Conservation (phyloP, 495 filamentous ascomycete species). For the Penicillium samsonianum region DNA sequence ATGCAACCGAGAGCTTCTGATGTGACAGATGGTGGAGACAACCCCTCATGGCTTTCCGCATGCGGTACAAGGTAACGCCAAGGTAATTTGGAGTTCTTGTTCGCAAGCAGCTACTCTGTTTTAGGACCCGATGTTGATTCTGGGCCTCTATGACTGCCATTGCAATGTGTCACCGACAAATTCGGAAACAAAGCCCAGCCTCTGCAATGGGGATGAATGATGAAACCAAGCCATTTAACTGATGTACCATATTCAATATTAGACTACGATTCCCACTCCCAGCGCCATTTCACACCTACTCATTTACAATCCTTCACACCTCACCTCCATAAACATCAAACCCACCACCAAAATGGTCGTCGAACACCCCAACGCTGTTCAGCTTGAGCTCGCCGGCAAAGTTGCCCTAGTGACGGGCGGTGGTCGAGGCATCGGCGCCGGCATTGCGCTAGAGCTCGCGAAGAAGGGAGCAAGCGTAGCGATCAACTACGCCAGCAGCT, state of each 20-base stretch:
- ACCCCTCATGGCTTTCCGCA: constrained; percentile 21
- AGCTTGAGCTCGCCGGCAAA: constrained; percentile 56
- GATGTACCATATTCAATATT: constrained; percentile 4
- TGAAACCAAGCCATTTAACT: constrained; percentile 3
- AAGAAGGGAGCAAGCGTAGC: constrained; percentile 69
- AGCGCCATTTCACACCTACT: background rate
- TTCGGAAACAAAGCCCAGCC: constrained; percentile 1
- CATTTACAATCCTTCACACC: background rate
- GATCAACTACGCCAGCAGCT: constrained; percentile 74
- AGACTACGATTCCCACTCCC: background rate
- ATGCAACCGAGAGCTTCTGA: constrained; percentile 19
- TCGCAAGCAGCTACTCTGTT: background rate
- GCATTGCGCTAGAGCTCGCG: constrained; percentile 75
- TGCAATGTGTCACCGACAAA: background rate
- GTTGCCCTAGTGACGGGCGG: constrained; percentile 74
- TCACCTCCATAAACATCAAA: background rate
- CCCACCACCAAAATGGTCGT: constrained; percentile 24
- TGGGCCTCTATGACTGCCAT: background rate
- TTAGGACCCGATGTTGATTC: background rate
- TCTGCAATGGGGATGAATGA: background rate
- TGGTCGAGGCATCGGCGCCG: constrained; percentile 71
- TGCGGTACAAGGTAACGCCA: constrained; percentile 16
- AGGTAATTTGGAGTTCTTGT: background rate
- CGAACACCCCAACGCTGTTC: constrained; percentile 17
- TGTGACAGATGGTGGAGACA: constrained; percentile 15